Evolutionary conservation across 2,329 filamentous ascomycete genomes (phyloP), one percentile per base, ranked within the genome.

Genomic region (Balansia obtecta): DNA sequence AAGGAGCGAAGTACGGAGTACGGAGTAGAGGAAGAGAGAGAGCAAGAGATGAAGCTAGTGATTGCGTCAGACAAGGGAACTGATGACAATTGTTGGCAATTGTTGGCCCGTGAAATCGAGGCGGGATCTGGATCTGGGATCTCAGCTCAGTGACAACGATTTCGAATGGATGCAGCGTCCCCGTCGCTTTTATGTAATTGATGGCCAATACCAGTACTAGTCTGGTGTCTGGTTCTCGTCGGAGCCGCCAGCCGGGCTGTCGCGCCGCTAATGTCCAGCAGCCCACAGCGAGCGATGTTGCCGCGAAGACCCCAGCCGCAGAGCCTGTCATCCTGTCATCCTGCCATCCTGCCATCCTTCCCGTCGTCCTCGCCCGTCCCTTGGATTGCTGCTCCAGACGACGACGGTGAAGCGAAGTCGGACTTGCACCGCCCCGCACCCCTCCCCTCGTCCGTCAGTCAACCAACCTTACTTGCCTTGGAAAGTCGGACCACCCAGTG

Each of bases 151-250:
- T 63, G 27, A 27, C 27, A 27, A 27, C 8, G 27, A 27, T 27
- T 27, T 27, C 27, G 27, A 56, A 45, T 50, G 54, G 51, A 52
- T 49, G 58, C 57, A 62, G 62, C 56, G 61, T 56, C 60, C 54
- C 53, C 54, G 58, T 59, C 61, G 63, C 57, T 66, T 67, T 67
- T 67, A 67, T 66, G 65, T 67, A 67, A 66, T 47, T 15, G 15
- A 37, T 40, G 62, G 58, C 65, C 64, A 62, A 60, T 37, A 37
- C 3, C 15, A 12, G 11, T n/a, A n/a, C n/a, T n/a, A n/a, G n/a
- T n/a, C n/a, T n/a, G n/a, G n/a, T n/a, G n/a, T 37, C 34, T 12
- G 15, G 15, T 15, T 12, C 34, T 37, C 34, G 15, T 37, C 34
- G 15, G 9, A 45, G 43, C 27, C 44, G 30, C 30, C 22, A 13